Evolutionary conservation across 768 basidiomycete genomes (phyloP).

Genomic region (Hygrophorus russula): DNA sequence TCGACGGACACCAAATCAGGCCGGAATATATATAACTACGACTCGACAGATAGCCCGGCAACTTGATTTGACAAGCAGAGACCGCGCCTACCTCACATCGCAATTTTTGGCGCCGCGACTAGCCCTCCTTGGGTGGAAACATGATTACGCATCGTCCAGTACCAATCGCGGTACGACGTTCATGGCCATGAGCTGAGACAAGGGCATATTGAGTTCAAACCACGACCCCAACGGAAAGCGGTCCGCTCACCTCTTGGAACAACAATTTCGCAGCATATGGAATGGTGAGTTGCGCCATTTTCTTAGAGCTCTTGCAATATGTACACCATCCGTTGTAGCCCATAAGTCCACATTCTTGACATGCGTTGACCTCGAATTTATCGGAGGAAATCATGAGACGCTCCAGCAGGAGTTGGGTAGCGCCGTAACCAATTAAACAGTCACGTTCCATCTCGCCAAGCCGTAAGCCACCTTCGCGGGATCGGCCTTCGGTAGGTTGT

Average conservation of each 20-base stretch:
- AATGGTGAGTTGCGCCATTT: slow-evolving; percentile 90
- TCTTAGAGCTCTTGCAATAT: slow-evolving; percentile 97
- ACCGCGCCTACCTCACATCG: too few relatives aligned
- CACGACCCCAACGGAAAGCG: not conserved
- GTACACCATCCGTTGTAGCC: slow-evolving; percentile 95
- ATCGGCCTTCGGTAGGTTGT: slow-evolving; percentile 97
- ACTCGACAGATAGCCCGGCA: too few relatives aligned
- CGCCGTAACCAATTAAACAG: slow-evolving; percentile 97
- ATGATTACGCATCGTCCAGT: slow-evolving; percentile 47
- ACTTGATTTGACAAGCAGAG: too few relatives aligned
- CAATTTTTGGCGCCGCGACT: too few relatives aligned
- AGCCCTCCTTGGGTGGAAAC: too few relatives aligned
- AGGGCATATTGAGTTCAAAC: slow-evolving; percentile 2
- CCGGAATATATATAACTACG: too few relatives aligned
- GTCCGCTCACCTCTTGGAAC: slow-evolving; percentile 68
- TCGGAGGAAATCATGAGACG: slow-evolving; percentile 99
- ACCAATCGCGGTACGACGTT: slow-evolving; percentile 86
- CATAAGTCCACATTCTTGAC: slow-evolving; percentile 88
- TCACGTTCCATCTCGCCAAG: slow-evolving; percentile 99
- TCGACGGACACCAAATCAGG: too few relatives aligned
- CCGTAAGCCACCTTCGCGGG: slow-evolving; percentile 92
- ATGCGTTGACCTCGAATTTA: slow-evolving; percentile 95
- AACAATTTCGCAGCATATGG: slow-evolving; percentile 92
- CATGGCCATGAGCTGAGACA: slow-evolving; percentile 83
- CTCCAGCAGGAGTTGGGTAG: slow-evolving; percentile 91